Percentiles rank a stretch among this genome's conserved stretches.
These are phyloP conservation scores for Durotheca rogersii DNA, from an alignment of 495 filamentous ascomycete genomes.

Conservation along the genomic window DNA sequence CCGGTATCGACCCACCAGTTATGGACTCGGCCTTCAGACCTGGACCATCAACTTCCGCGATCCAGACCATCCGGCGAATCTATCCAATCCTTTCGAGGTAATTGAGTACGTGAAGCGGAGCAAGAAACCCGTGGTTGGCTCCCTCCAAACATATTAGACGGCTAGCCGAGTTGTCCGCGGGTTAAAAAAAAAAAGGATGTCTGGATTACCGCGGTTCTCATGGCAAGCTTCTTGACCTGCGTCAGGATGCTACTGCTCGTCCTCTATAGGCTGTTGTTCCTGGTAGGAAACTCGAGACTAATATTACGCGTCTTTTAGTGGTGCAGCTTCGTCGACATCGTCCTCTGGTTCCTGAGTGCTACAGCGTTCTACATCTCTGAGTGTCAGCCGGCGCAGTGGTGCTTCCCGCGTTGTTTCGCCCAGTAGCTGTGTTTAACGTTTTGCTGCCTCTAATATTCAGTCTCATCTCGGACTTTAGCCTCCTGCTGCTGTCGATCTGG, in stretches of 20 bases:
- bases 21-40: slow-evolving; percentile 36
- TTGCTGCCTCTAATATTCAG: slow-evolving; percentile 26
- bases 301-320: slow-evolving; percentile 38
- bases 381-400: slow-evolving; percentile 35
- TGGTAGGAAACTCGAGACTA: slow-evolving; percentile 31
- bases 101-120: no score
- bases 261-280: slow-evolving; percentile 36
- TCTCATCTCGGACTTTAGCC: slow-evolving; percentile 17
- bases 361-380: slow-evolving; percentile 38
- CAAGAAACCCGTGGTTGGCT: no score
- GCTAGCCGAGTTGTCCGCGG: no score
- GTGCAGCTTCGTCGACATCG: slow-evolving; percentile 34
- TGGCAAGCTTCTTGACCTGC: slow-evolving; percentile 25
- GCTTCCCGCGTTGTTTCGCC: slow-evolving; percentile 31
- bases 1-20: slow-evolving; percentile 34
- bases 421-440: slow-evolving; percentile 28
- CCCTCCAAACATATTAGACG: no score
- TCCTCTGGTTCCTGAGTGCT: slow-evolving; percentile 35
- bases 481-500: slow-evolving; percentile 34
- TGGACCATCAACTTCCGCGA: slow-evolving; percentile 29
- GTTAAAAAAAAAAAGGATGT: slow-evolving; percentile 31
- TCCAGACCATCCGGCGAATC: slow-evolving; percentile 26
- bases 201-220: slow-evolving; percentile 36
- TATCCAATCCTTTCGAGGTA: slow-evolving; percentile 31
- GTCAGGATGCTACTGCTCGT: slow-evolving; percentile 38